Base-by-base conservation (phyloP, 2,329 filamentous ascomycete genomes). In the Exophiala alcalophila region DNA sequence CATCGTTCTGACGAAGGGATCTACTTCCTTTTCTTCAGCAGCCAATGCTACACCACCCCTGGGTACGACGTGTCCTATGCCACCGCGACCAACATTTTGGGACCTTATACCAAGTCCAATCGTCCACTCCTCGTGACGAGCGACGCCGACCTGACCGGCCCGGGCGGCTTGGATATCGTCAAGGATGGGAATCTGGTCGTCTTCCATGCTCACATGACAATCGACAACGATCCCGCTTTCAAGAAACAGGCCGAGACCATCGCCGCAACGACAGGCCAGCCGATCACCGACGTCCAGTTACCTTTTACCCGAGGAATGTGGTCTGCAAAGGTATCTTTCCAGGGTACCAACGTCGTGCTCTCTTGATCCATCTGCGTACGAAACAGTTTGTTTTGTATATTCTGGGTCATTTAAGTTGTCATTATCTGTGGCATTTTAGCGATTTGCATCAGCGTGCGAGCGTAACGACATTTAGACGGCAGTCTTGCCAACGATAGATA, bases 21-120 rank as follows among this genome's bases (percentile, higher is more conserved):
- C 10, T 83, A 83, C 56, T 69, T 79, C 36, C 63, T 84, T 29
- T 81, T 83, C 59, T 84, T 76, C 62, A 80, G 75, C 54, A 76
- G 73, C 28, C 74, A 80, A 42, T 81, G 78, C 61, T 83, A 68
- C 60, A 70, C 69, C 1, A 68, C 71, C 18, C 59, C 70, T 2
- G 56, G 57, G 25, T 83, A 83, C 60, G 74, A 81, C 54, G 68
- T 80, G n/a, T 72, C 73, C 40, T 83, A 78, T 55, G 79, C 80
- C 2, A 74, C 73, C 5, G 65, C 72, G 4, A 49, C 52, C 11
- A 55, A 53, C 11, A 53, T 69, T 14, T 53, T 47, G 1, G 67
- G 67, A 0, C 67, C 66, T 4, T 69, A 65, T 38, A 57, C 50
- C 2, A 68, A 67, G 53, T 59, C 56, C 2, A 52, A 52, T 4